Percentiles rank a stretch among this genome's conserved stretches.
Conservation (phyloP, 768 basidiomycete genomes). For the Rhodosporidiobolus odoratus region DNA sequence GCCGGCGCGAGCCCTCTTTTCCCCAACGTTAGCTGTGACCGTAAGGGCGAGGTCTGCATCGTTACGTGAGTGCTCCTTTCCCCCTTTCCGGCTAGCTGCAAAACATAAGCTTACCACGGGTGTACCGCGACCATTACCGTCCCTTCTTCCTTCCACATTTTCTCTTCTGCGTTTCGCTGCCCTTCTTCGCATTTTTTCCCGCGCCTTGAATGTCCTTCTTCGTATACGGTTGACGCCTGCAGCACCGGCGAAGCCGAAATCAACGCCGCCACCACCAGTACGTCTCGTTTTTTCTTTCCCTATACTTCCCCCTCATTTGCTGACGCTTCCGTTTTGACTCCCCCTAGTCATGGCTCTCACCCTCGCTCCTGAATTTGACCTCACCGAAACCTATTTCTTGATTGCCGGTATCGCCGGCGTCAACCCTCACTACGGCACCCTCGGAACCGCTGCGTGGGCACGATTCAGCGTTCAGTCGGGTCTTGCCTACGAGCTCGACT, state of each 20-base stretch:
- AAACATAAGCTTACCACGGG: too few species aligned
- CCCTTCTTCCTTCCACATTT: too few species aligned
- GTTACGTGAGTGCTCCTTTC: conserved; percentile 42
- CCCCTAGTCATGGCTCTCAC: conserved; percentile 44
- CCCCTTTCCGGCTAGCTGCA: conserved; percentile 27
- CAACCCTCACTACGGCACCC: conserved; percentile 46
- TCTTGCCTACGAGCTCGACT: conserved; percentile 50
- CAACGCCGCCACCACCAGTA: conserved; percentile 49
- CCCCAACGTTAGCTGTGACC: conserved; percentile 49
- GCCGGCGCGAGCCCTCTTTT: conserved; percentile 48
- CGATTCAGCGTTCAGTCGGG: conserved; percentile 48
- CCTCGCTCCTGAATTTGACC: conserved; percentile 47
- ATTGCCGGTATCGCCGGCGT: conserved; percentile 51
- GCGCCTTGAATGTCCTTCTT: neutral
- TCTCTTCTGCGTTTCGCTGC: too few species aligned
- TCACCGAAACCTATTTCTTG: conserved; percentile 50
- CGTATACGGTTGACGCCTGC: neutral
- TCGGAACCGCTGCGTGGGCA: conserved; percentile 49
- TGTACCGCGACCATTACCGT: too few species aligned
- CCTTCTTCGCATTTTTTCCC: neutral
- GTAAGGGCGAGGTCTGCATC: conserved; percentile 47
- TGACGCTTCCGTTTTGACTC: neutral
- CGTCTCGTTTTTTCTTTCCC: neutral
- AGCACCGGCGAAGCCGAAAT: conserved; percentile 46
- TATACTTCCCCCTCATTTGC: neutral